Evolutionary conservation across 2,329 filamentous ascomycete genomes (phyloP).

Genomic region (Trichoderma citrinoviride): DNA sequence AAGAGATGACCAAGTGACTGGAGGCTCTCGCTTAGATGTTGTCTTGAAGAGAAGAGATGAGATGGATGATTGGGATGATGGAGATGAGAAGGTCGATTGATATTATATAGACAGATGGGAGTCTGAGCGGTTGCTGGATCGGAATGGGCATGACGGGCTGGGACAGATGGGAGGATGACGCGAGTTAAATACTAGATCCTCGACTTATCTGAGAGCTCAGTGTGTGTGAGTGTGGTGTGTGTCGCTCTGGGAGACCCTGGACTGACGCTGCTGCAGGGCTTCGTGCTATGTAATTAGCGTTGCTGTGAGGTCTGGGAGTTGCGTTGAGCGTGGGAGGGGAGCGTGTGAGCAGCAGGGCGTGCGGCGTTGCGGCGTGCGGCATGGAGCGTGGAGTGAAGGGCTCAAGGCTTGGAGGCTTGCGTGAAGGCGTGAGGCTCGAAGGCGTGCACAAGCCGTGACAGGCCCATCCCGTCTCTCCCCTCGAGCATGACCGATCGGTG

Average conservation of each 20-base stretch:
- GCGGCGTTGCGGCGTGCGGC: too few species aligned
- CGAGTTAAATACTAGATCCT: conserved; percentile 22
- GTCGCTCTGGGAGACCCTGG: conserved; percentile 16
- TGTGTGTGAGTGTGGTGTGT: background rate
- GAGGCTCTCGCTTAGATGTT: background rate
- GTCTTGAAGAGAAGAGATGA: background rate
- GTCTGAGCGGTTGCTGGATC: conserved; percentile 16
- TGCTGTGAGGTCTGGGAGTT: background rate
- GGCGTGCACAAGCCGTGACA: conserved; percentile 14
- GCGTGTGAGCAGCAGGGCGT: too few species aligned
- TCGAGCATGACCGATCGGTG: conserved; percentile 15
- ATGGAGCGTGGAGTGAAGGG: too few species aligned
- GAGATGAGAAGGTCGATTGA: conserved; percentile 7
- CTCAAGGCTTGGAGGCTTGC: too few species aligned
- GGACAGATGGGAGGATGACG: conserved; percentile 20
- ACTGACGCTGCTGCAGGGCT: conserved; percentile 21
- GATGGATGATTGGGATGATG: conserved; percentile 11
- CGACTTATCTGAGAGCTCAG: conserved; percentile 21
- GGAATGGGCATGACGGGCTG: conserved; percentile 15
- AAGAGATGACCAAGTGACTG: background rate
- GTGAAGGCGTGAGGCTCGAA: too few species aligned
- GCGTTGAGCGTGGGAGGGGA: conserved; percentile 9
- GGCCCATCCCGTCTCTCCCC: conserved; percentile 18
- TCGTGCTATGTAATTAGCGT: conserved; percentile 22
- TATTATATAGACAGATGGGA: conserved; percentile 13